Conservation (phyloP, 495 filamentous ascomycete species). For the Aeminium ludgeri region DNA sequence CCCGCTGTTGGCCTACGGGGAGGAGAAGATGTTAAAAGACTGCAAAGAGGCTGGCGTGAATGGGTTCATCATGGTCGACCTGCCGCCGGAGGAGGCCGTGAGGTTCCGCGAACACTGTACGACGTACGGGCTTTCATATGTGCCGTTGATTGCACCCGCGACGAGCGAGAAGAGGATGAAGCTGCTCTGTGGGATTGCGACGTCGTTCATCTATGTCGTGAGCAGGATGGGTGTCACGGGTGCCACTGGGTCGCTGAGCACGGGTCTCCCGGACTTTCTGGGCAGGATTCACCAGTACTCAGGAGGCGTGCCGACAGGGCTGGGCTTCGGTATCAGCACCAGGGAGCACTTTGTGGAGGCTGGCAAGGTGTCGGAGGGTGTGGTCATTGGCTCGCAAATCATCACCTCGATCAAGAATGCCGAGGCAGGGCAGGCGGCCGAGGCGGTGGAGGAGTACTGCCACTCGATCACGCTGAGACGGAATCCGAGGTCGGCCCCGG, state of each 20-base stretch:
- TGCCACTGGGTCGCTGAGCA: slow-evolving; percentile 64
- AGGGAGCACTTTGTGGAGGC: slow-evolving; percentile 83
- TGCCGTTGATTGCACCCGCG: slow-evolving; percentile 85
- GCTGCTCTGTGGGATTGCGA: slow-evolving; percentile 86
- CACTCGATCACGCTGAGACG: slow-evolving; percentile 55
- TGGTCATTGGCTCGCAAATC: slow-evolving; percentile 94
- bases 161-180: slow-evolving; percentile 90
- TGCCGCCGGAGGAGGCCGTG: slow-evolving; percentile 92
- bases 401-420: slow-evolving; percentile 63
- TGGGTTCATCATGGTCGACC: slow-evolving; percentile 93
- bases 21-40: slow-evolving; percentile 72
- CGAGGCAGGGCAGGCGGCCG: slow-evolving; percentile 46
- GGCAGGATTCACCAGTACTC: slow-evolving; percentile 78
- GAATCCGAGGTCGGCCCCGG: slow-evolving; percentile 1
- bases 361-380: slow-evolving; percentile 70
- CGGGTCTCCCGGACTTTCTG: slow-evolving; percentile 63
- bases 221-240: slow-evolving; percentile 96
- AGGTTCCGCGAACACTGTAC: slow-evolving; percentile 76
- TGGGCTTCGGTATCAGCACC: slow-evolving; percentile 94
- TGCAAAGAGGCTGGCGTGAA: slow-evolving; percentile 77
- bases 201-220: slow-evolving; percentile 98
- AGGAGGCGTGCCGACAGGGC: slow-evolving; percentile 73
- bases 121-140: slow-evolving; percentile 61
- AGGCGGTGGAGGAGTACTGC: slow-evolving; percentile 74
- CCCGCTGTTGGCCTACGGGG: slow-evolving; percentile 79